Percentiles rank a stretch among this genome's conserved stretches.
Evolutionary conservation across 169 alveolate genomes (phyloP).

Genomic region (Theileria orientalis): DNA sequence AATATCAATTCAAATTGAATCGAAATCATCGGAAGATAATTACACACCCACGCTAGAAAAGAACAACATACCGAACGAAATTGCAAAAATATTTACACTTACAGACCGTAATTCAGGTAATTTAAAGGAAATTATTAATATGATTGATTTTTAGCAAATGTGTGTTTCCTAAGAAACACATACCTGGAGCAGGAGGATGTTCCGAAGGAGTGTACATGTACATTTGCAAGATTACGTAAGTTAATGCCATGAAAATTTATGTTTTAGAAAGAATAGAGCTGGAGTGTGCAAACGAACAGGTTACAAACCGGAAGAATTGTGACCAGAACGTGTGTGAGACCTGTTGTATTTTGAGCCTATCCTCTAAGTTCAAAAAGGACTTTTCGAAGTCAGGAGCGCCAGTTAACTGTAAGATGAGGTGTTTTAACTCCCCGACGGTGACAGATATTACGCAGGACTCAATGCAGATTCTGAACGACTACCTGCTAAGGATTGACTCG

Average conservation of each 20-base stretch:
- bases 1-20: background rate
- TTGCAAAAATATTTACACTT: constrained; percentile 54
- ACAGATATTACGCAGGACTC: constrained; percentile 64
- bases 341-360: constrained; percentile 53
- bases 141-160: constrained; percentile 26
- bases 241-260: background rate
- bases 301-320: constrained; percentile 13
- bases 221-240: constrained; percentile 60
- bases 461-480: constrained; percentile 42
- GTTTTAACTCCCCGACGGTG: constrained; percentile 51
- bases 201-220: constrained; percentile 57
- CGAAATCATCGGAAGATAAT: background rate
- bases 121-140: background rate
- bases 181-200: constrained; percentile 44
- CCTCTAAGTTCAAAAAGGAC: constrained; percentile 31
- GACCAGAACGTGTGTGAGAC: constrained; percentile 54
- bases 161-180: constrained; percentile 46
- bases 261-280: constrained; percentile 48
- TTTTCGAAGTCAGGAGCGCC: constrained; percentile 18
- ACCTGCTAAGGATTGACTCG: constrained; percentile 25
- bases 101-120: constrained; percentile 47
- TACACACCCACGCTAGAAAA: constrained; percentile 28
- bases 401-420: constrained; percentile 53
- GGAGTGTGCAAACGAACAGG: constrained; percentile 50
- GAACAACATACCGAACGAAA: constrained; percentile 43